phyloP scores from a whole-genome alignment of 495 filamentous ascomycete genomes.

The Penicillium simplicissimum region DNA sequence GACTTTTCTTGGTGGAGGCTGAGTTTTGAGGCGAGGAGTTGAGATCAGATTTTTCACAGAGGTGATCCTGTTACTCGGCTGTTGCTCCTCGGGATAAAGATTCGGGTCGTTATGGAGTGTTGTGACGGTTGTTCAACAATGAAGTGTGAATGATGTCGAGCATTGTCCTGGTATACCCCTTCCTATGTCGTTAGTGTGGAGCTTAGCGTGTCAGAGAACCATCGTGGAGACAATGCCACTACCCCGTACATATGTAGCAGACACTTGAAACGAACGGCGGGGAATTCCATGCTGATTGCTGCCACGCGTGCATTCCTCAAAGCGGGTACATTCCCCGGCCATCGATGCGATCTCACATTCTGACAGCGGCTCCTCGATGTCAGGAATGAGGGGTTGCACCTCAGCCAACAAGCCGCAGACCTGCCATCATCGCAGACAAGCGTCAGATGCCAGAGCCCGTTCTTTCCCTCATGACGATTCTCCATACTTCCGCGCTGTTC shows the following conservation, averaged over 20 bases:
- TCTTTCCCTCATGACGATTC: not conserved
- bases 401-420: too few relatives aligned
- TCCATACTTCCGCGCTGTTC: not conserved
- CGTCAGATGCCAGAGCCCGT: not conserved
- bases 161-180: not conserved
- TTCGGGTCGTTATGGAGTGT: not conserved
- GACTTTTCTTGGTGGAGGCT: not conserved
- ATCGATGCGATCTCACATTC: conserved; percentile 15
- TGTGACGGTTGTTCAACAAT: not conserved
- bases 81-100: not conserved
- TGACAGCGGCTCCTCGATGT: not conserved
- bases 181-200: not conserved
- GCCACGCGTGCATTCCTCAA: conserved; percentile 4
- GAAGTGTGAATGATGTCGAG: not conserved
- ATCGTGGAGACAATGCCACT: not conserved
- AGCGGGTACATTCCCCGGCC: not conserved
- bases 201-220: not conserved
- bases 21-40: not conserved
- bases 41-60: not conserved
- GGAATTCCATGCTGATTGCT: conserved; percentile 8
- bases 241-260: not conserved
- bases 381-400: not conserved
- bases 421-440: too few relatives aligned
- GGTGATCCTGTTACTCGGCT: not conserved
- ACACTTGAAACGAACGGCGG: conserved; percentile 5